Conservation (phyloP, 306 rosid genomes). For the Dicorynia guianensis region DNA sequence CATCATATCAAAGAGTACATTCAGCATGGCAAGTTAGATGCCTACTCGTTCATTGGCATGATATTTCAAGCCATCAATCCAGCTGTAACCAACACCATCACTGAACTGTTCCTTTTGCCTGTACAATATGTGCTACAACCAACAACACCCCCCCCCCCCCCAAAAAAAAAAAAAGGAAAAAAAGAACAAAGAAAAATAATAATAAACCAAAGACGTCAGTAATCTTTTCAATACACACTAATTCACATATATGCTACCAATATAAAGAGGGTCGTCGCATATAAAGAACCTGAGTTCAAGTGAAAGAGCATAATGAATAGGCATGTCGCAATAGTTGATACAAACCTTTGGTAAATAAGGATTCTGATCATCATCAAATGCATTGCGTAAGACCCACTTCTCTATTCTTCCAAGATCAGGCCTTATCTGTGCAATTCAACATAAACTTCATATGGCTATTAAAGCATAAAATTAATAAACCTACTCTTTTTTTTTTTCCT, state of each 20-base stretch:
- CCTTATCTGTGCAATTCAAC: conserved; percentile 62
- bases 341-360: conserved; percentile 96
- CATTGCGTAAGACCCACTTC: conserved; percentile 97
- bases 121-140: conserved; percentile 79
- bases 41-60: conserved; percentile 86
- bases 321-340: conserved; percentile 30
- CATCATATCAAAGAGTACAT: conserved; percentile 5
- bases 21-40: conserved; percentile 13
- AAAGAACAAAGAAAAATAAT: neutral
- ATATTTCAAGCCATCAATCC: conserved; percentile 96
- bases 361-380: conserved; percentile 84
- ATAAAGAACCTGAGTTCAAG: neutral
- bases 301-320: neutral
- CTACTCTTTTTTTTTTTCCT: no score
- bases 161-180: neutral
- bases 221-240: conserved; percentile 6
- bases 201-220: neutral
- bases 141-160: neutral
- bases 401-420: conserved; percentile 90
- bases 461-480: conserved; percentile 10
- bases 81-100: conserved; percentile 97
- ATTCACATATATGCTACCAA: neutral
- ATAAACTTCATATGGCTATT: conserved; percentile 33
- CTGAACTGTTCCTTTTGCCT: conserved; percentile 99
- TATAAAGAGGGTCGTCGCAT: neutral